A percentile compares a stretch with the other conserved stretches of the same genome.
These are phyloP conservation scores for Chionographis japonica DNA, from an alignment of 106 monocot species.

Conservation along the genomic window DNA sequence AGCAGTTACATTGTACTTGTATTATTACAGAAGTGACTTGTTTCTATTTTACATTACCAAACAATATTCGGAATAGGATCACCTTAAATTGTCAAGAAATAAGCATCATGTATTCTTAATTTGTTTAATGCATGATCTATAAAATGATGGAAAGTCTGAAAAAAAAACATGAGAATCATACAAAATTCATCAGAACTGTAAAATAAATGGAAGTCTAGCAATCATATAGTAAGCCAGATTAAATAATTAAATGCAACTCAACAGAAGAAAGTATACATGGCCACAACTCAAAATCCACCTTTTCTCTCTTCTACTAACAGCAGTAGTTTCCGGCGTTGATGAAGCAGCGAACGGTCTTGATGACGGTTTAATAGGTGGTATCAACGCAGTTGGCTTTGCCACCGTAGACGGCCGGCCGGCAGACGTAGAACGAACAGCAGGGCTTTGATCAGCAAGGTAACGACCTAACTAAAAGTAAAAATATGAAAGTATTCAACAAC, in stretches of 20 bases:
- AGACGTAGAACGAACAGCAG: conserved; percentile 29
- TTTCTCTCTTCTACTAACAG: conserved; percentile 37
- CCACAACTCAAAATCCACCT: conserved; percentile 16
- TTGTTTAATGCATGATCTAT: too few species aligned
- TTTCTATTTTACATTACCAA: too few species aligned
- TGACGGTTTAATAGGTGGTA: conserved; percentile 40
- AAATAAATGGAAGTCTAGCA: neutral
- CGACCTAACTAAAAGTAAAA: conserved; percentile 52
- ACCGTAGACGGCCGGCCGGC: conserved; percentile 15
- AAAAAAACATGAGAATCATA: neutral
- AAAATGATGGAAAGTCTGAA: too few species aligned
- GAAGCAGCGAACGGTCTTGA: conserved; percentile 27
- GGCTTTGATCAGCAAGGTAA: conserved; percentile 49
- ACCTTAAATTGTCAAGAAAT: too few species aligned
- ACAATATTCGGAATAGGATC: too few species aligned
- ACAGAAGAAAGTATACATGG: neutral
- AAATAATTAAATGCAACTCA: too few species aligned
- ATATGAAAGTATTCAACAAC: conserved; percentile 3
- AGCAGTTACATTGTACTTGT: too few species aligned
- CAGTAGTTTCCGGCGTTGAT: conserved; percentile 20
- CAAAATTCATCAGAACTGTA: neutral
- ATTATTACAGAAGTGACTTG: too few species aligned
- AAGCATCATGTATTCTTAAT: too few species aligned
- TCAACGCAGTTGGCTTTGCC: conserved; percentile 23
- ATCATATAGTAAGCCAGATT: neutral